Evolutionary conservation across 2,329 filamentous ascomycete species (phyloP), one percentile per base, ranked within the genome.

Genomic region (Colletotrichum incanum): DNA sequence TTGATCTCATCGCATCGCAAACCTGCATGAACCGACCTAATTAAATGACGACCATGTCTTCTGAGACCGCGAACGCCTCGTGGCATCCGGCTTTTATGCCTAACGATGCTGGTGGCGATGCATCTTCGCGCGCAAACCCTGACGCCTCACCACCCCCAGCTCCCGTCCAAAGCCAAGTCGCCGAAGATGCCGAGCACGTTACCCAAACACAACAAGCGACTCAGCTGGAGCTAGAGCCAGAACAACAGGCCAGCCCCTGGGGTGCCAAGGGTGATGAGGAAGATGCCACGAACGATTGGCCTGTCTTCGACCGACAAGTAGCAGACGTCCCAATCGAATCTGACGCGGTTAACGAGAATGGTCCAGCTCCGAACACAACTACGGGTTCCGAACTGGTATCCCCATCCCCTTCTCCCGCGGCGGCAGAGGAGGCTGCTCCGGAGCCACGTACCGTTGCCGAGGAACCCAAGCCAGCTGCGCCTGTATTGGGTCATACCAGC

Each of bases 401-500:
- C 8, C 43, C 18, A 18, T n/a, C 50, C 34, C n/a, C 18, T 50
- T 12, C 61, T 43, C 55, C 64, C n/a, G 34, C 28, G 28, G 37
- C 31, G 9, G 28, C 16, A 26, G 39, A 58, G 28, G 34, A 62
- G 31, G 34, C 26, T 45, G 23, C 56, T 4, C 20, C 37, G 49
- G 52, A 65, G 47, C 50, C 43, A 11, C 56, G 63, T 14, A 14
- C 47, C 16, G 28, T 41, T 6, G 54, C 47, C 39, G 68, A 72
- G 37, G 23, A 54, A 18, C 7, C 71, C 31, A 72, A 67, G 37
- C 20, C 72, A 11, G 31, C 72, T 31, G 73, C 62, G 34, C 67
- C 67, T 23, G 56, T 34, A 7, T 28, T 73, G 28, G 73, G 73
- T 74, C 90, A 92, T 77, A 79, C 86, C 12, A 92, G 89, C 79